These are phyloP conservation scores for Populus alba DNA, from an alignment of 345 rosid species.

Conservation along the genomic window DNA sequence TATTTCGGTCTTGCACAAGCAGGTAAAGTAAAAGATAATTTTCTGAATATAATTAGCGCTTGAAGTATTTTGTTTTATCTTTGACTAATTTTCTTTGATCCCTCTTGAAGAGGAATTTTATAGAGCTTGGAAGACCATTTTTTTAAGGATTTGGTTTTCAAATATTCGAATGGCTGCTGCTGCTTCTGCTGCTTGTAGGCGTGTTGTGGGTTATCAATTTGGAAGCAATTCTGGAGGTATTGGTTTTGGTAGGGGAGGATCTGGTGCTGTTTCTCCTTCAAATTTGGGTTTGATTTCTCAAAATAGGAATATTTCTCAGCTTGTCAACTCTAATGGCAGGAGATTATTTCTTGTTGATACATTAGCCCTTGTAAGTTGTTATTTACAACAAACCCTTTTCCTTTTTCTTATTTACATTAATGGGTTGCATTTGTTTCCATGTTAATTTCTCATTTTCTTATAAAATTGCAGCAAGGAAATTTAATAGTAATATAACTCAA, in stretches of 20 bases:
- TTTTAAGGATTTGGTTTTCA: background rate
- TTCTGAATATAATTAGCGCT: no score
- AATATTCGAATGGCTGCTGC: conserved; percentile 39
- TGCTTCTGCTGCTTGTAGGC: conserved; percentile 41
- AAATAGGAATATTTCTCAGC: conserved; percentile 20
- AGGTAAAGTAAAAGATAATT: no score
- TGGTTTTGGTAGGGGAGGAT: conserved; percentile 28
- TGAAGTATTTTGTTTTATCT: background rate
- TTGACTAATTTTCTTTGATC: background rate
- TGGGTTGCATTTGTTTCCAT: background rate
- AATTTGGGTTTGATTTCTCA: conserved; percentile 17
- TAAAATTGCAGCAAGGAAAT: background rate
- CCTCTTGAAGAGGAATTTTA: background rate
- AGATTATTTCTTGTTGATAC: conserved; percentile 30
- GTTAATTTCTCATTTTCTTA: background rate
- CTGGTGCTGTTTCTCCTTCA: conserved; percentile 15
- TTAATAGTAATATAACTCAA: background rate
- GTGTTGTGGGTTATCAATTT: conserved; percentile 30
- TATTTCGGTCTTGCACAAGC: background rate
- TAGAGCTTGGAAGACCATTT: background rate
- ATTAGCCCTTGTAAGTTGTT: conserved; percentile 24
- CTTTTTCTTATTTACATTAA: background rate
- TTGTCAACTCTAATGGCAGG: conserved; percentile 18
- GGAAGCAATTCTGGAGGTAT: conserved; percentile 28
- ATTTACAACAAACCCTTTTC: background rate